Base-by-base conservation (phyloP, 2,329 filamentous ascomycete genomes). In the Colletotrichum chrysophilum region DNA sequence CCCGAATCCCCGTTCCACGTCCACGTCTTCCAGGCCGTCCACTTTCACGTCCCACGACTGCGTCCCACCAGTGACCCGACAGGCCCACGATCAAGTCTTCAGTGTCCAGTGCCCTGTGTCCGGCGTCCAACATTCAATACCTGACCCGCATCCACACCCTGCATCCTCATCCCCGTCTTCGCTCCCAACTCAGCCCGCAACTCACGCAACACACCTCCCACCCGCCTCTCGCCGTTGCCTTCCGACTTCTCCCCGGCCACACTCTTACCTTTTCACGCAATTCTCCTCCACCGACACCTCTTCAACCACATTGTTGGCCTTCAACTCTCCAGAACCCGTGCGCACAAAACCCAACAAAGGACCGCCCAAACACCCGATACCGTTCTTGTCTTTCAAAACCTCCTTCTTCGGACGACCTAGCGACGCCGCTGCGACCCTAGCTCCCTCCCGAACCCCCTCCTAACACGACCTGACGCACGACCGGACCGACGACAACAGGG, bases 31-130 rank as follows among this genome's bases (percentile, higher is more conserved):
- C 43, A 52, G 43, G 43, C 43, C n/a, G n/a, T 52, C 43, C n/a
- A 52, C 43, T 52, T 52, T 52, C 43, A 52, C 43, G 43, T 52
- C 43, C 43, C 55, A 58, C 55, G 38, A 52, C 64, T 52, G 32
- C 58, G 68, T 69, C 56, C 43, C 43, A 21, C 43, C n/a, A 24
- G 43, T 52, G 43, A 52, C 68, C 72, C 72, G 36, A 67, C 32
- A 75, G 62, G 62, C 61, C 72, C 55, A 72, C 69, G 69, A 75
- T 75, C 70, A 36, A 55, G 71, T 66, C 66, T 72, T 70, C 72
- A 67, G 43, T 52, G 43, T 21, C 43, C 43, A 21, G 43, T 52
- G 43, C 43, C 43, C 43, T 52, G 43, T 52, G 43, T 21, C 43
- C 43, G 43, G 43, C 43, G 43, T 52, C 43, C 43, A 21, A 52